Evolutionary conservation across 306 rosid species (phyloP).

Genomic region (Astragalus glycyphyllos): DNA sequence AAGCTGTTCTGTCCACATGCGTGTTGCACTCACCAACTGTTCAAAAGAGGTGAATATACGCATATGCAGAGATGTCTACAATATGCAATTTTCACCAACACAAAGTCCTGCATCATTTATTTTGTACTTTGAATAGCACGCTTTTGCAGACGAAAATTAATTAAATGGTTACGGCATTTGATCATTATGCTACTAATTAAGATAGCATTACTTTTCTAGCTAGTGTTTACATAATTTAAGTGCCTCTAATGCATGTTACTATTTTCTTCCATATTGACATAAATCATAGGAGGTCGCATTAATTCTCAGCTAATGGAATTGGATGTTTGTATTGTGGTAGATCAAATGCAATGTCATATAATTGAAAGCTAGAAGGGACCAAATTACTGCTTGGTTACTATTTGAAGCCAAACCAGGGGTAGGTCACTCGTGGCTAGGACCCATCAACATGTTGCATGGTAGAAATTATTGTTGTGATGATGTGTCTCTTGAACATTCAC

Average conservation of each 20-base stretch:
- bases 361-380: conserved; percentile 41
- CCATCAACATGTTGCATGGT: conserved; percentile 41
- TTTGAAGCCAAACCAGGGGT: conserved; percentile 44
- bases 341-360: conserved; percentile 33
- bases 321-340: conserved; percentile 26
- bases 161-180: conserved; percentile 34
- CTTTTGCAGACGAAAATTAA: conserved; percentile 39
- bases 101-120: conserved; percentile 35
- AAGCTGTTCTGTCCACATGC: conserved; percentile 12
- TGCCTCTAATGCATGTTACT: conserved; percentile 28
- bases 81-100: conserved; percentile 28
- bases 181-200: neutral
- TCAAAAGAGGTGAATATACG: conserved; percentile 24
- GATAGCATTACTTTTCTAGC: conserved; percentile 39
- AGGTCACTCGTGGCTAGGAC: conserved; percentile 40
- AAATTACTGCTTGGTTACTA: conserved; percentile 27
- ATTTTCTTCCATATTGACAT: conserved; percentile 38
- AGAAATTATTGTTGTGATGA: conserved; percentile 27
- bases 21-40: conserved; percentile 17
- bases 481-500: conserved; percentile 40
- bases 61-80: neutral
- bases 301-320: conserved; percentile 33
- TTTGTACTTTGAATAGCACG: conserved; percentile 37
- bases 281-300: neutral
- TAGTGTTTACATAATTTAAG: conserved; percentile 47